These are phyloP conservation scores for Amauroascus verrucosus DNA, from an alignment of 2,329 filamentous ascomycete species.

Conservation along the genomic window DNA sequence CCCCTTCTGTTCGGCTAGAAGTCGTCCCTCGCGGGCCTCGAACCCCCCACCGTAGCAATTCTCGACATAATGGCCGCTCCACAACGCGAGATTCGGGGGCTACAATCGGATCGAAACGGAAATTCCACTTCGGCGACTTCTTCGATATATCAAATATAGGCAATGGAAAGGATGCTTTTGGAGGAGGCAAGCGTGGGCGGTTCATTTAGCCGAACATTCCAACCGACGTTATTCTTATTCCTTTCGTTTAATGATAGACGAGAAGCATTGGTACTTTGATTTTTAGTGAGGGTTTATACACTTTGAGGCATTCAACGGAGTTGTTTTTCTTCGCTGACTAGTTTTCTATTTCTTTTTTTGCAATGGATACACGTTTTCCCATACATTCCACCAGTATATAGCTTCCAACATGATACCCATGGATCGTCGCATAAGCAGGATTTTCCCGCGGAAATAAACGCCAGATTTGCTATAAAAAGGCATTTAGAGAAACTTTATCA, in stretches of 20 bases:
- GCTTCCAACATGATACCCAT: conserved; percentile 16
- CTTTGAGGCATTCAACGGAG: conserved; percentile 9
- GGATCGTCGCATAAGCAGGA: not conserved
- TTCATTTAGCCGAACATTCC: conserved; percentile 27
- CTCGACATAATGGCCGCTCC: conserved; percentile 30
- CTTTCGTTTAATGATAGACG: not conserved
- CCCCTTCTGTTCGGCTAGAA: conserved; percentile 34
- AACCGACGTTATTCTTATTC: not conserved
- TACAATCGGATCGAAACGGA: conserved; percentile 39
- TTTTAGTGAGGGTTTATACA: conserved; percentile 1
- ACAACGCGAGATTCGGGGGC: conserved; percentile 32
- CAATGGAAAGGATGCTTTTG: conserved; percentile 34
- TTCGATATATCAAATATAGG: conserved; percentile 41
- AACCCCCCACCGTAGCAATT: conserved; percentile 31
- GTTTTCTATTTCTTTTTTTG: conserved; percentile 18
- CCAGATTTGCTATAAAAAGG: not conserved
- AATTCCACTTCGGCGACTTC: conserved; percentile 39
- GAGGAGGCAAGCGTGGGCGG: conserved; percentile 38
- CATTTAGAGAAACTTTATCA: not conserved
- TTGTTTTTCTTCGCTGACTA: conserved; percentile 13
- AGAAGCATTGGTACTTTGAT: not conserved
- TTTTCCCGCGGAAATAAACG: not conserved
- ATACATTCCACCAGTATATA: conserved; percentile 11
- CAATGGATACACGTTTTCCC: not conserved
- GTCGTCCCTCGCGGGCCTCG: conserved; percentile 35